These are phyloP conservation scores for Beauveria caledonica DNA, from an alignment of 2,329 filamentous ascomycete genomes.

Conservation along the genomic window DNA sequence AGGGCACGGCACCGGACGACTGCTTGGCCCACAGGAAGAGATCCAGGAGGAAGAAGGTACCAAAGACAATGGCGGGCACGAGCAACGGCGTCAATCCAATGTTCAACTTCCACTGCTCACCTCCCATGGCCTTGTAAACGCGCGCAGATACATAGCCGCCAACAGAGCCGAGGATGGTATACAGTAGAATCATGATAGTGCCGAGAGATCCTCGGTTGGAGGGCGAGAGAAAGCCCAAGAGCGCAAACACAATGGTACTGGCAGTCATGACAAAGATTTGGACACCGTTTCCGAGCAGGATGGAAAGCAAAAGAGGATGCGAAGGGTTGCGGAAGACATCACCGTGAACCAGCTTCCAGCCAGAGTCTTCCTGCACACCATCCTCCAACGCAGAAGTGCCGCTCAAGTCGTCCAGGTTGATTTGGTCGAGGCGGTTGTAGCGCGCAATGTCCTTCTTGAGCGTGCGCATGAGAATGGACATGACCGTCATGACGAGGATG, in stretches of 20 bases:
- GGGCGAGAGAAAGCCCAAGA: constrained; percentile 89
- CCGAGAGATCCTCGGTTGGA: constrained; percentile 91
- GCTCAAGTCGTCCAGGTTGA: constrained; percentile 81
- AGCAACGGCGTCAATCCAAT: constrained; percentile 81
- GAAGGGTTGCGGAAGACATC: constrained; percentile 90
- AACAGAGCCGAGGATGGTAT: constrained; percentile 85
- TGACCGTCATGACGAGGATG: constrained; percentile 83
- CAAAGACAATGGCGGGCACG: constrained; percentile 80
- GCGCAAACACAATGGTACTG: constrained; percentile 84
- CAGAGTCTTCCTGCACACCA: constrained; percentile 92
- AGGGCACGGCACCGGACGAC: constrained; percentile 89
- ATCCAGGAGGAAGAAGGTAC: constrained; percentile 85
- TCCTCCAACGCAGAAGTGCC: constrained; percentile 76
- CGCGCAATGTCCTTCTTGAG: constrained; percentile 91
- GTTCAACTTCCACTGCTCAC: constrained; percentile 90
- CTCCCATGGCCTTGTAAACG: constrained; percentile 89
- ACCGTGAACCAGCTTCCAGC: constrained; percentile 96
- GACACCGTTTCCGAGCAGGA: constrained; percentile 86
- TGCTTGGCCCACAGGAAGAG: constrained; percentile 92
- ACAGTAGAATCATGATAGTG: constrained; percentile 87
- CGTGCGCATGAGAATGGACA: constrained; percentile 82
- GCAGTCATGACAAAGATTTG: constrained; percentile 98
- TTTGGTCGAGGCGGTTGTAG: constrained; percentile 90
- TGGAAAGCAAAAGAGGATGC: constrained; percentile 72
- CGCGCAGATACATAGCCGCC: constrained; percentile 85